Evolutionary conservation across 179 eudicot genomes (phyloP).

Genomic region (Gypsophila paniculata): DNA sequence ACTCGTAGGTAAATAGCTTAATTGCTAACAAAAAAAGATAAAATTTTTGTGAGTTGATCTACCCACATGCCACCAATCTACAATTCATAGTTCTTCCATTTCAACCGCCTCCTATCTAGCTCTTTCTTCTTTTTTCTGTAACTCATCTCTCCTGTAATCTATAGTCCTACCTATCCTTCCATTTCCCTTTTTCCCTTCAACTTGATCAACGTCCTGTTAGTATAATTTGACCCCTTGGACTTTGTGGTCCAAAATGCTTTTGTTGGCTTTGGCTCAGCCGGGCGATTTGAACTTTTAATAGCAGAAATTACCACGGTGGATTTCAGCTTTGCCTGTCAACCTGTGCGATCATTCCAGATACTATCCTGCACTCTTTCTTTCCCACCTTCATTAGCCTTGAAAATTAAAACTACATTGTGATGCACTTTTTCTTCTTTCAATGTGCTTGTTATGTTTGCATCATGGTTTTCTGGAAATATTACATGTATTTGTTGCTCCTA

Average conservation of each 20-base stretch:
- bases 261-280: no score
- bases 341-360: no score
- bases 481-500: neutral
- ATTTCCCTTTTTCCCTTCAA: neutral
- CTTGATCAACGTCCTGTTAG: neutral
- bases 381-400: no score
- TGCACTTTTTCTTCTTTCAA: neutral
- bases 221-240: neutral
- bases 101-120: neutral
- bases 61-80: neutral
- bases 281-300: no score
- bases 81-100: neutral
- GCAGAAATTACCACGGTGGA: no score
- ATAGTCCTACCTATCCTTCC: neutral
- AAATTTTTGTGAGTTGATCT: no score
- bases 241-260: neutral
- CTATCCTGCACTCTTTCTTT: no score
- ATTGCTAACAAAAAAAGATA: neutral
- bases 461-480: neutral
- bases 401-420: no score
- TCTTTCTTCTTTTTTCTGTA: neutral
- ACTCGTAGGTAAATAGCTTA: neutral
- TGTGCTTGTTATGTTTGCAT: neutral
- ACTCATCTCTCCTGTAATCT: neutral
- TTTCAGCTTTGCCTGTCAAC: neutral